phyloP scores from a whole-genome alignment of 169 alveolate species.

The Eimeria acervulina region DNA sequence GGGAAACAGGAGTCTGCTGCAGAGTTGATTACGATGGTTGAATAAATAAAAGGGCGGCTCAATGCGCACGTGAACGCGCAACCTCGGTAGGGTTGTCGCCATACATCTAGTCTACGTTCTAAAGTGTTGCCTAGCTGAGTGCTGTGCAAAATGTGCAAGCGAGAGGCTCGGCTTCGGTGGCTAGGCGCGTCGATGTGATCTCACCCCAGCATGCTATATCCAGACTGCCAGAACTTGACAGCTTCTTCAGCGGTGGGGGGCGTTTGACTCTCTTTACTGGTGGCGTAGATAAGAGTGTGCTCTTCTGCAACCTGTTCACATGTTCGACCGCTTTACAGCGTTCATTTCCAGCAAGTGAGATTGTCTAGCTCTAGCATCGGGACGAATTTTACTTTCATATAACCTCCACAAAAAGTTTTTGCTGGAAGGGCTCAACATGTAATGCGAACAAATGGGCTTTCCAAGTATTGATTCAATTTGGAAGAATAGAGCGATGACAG shows the following conservation, averaged over 20 bases:
- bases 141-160: background rate
- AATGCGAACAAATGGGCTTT: background rate
- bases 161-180: too few relatives aligned
- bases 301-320: background rate
- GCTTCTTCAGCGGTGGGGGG: slow-evolving; percentile 54
- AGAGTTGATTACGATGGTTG: background rate
- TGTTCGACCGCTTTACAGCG: background rate
- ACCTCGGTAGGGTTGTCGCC: background rate
- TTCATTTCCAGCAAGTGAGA: background rate
- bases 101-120: background rate
- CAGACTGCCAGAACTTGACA: slow-evolving; percentile 41
- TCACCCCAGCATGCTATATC: slow-evolving; percentile 23
- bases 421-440: background rate
- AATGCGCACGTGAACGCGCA: background rate
- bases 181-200: too few relatives aligned
- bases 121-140: background rate
- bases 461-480: background rate
- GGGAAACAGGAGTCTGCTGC: background rate
- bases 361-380: background rate
- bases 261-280: background rate
- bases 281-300: slow-evolving; percentile 50
- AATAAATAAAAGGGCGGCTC: background rate
- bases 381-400: background rate
- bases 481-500: background rate
- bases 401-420: background rate